Evolutionary conservation across 345 rosid genomes (phyloP).

Genomic region (Dipteronia dyeriana): DNA sequence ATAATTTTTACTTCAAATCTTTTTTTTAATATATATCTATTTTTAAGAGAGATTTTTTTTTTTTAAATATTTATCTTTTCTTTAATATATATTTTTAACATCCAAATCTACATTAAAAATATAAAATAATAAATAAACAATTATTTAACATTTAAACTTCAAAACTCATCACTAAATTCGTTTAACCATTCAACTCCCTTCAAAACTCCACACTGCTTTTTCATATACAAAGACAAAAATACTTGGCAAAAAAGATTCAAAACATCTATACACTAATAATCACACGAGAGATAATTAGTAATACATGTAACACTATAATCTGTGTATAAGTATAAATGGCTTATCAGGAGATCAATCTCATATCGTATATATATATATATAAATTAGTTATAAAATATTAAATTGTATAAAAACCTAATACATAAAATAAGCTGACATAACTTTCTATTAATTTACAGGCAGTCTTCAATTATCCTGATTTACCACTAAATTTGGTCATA

Average conservation of each 20-base stretch:
- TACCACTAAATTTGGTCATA: not conserved
- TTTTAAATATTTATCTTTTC: too few species aligned
- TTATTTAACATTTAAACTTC: not conserved
- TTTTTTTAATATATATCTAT: too few species aligned
- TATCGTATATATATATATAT: too few species aligned
- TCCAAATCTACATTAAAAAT: too few species aligned
- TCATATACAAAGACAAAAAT: not conserved
- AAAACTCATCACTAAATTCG: not conserved
- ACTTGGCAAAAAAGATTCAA: constrained; percentile 4
- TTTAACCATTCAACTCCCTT: constrained; percentile 15
- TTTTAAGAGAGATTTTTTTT: too few species aligned
- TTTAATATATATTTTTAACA: too few species aligned
- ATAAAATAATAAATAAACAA: too few species aligned
- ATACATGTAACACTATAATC: too few species aligned
- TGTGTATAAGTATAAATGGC: too few species aligned
- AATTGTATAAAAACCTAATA: not conserved
- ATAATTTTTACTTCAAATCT: too few species aligned
- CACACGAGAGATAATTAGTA: constrained; percentile 20
- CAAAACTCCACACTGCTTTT: constrained; percentile 20
- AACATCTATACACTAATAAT: constrained; percentile 21
- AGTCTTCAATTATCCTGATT: not conserved
- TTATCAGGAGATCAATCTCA: too few species aligned
- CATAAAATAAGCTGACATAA: not conserved
- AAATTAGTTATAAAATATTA: too few species aligned
- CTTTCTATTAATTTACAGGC: not conserved